These are phyloP conservation scores for Botrytis cinerea DNA, from an alignment of 2,329 filamentous ascomycete genomes.

Conservation along the genomic window DNA sequence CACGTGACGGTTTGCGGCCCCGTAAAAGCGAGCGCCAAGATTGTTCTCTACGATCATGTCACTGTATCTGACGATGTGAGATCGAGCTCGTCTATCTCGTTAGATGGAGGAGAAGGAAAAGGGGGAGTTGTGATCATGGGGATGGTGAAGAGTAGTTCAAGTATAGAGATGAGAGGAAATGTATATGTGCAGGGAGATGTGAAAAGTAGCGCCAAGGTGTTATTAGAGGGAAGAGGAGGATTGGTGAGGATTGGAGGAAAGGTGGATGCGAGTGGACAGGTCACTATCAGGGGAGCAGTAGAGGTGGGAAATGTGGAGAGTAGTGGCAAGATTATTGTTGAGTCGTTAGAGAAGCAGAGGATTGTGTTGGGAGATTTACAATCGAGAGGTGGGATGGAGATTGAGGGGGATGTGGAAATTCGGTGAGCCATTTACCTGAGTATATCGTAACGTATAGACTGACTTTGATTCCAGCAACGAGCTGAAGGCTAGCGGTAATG, in stretches of 20 bases:
- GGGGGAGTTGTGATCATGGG: conserved; percentile 18
- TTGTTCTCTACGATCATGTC: conserved; percentile 30
- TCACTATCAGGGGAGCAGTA: conserved; percentile 11
- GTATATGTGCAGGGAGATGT: conserved; percentile 28
- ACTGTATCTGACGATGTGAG: conserved; percentile 31
- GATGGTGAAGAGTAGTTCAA: conserved; percentile 26
- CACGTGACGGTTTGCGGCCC: conserved; percentile 25
- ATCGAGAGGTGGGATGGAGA: conserved; percentile 8
- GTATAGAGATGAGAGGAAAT: conserved; percentile 24
- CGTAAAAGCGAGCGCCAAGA: conserved; percentile 19
- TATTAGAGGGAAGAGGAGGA: conserved; percentile 14
- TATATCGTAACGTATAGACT: background rate
- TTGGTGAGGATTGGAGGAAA: conserved; percentile 29
- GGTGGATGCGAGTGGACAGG: conserved; percentile 16
- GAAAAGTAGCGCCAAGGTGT: conserved; percentile 28
- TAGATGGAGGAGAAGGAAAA: conserved; percentile 28
- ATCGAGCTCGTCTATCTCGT: conserved; percentile 15
- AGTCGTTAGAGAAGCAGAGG: conserved; percentile 14
- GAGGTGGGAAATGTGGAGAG: conserved; percentile 27
- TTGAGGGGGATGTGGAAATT: conserved; percentile 24
- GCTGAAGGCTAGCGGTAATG: conserved; percentile 22
- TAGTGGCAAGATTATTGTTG: conserved; percentile 29
- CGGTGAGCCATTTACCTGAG: conserved; percentile 25
- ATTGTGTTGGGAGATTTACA: conserved; percentile 28
- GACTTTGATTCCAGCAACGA: conserved; percentile 23